Evolutionary conservation across 2,329 filamentous ascomycete species (phyloP).

Genomic region (Pyrenochaeta sp.): DNA sequence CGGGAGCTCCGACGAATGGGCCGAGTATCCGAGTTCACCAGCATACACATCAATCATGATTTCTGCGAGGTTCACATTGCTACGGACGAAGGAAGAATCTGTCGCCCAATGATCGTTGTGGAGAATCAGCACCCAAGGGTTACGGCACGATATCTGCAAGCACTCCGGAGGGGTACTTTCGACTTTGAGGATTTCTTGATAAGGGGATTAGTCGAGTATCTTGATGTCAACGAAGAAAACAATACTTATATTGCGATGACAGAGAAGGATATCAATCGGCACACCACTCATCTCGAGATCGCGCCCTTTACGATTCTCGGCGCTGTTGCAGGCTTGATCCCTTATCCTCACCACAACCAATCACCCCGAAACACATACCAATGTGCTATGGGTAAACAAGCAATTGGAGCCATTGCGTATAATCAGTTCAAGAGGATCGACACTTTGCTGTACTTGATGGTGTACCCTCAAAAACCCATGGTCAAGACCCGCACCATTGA

Average conservation of each 20-base stretch:
- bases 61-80: conserved; percentile 93
- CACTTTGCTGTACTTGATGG: conserved; percentile 92
- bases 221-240: conserved; percentile 98
- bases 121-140: conserved; percentile 86
- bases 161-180: conserved; percentile 82
- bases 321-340: conserved; percentile 93
- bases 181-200: conserved; percentile 94
- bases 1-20: conserved; percentile 87
- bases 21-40: conserved; percentile 93
- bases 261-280: conserved; percentile 80
- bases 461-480: conserved; percentile 97
- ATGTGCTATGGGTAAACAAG: conserved; percentile 99
- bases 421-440: conserved; percentile 98
- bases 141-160: conserved; percentile 76
- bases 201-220: conserved; percentile 89
- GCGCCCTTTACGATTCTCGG: conserved; percentile 97
- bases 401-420: conserved; percentile 96
- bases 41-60: conserved; percentile 94
- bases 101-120: conserved; percentile 93
- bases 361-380: conserved; percentile 98
- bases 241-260: conserved; percentile 92
- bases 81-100: conserved; percentile 96
- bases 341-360: conserved; percentile 98
- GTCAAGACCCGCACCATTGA: conserved; percentile 97
- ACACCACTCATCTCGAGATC: conserved; percentile 94